These are phyloP conservation scores for Zea luxurians DNA, from an alignment of 176 grass and related monocot genomes.

Conservation along the genomic window DNA sequence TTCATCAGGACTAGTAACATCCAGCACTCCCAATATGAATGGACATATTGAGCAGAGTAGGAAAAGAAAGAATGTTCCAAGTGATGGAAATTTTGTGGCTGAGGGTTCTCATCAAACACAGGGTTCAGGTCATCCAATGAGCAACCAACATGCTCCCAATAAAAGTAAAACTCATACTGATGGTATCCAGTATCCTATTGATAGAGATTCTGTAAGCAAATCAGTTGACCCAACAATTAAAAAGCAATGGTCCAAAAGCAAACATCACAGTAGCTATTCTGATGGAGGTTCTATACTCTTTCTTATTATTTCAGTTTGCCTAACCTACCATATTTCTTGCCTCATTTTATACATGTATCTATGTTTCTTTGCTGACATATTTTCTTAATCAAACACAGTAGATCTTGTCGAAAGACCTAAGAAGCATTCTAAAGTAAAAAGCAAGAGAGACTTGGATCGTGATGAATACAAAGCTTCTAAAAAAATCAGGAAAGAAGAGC, in stretches of 20 bases:
- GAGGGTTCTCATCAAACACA: slow-evolving; percentile 49
- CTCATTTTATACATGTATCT: slow-evolving; percentile 35
- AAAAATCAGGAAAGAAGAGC: slow-evolving; percentile 76
- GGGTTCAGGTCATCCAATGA: slow-evolving; percentile 46
- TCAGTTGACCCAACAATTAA: slow-evolving; percentile 53
- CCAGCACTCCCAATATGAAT: slow-evolving; percentile 35
- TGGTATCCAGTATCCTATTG: slow-evolving; percentile 38
- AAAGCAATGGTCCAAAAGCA: slow-evolving; percentile 64
- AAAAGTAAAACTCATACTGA: slow-evolving; percentile 48
- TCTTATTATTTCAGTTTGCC: slow-evolving; percentile 28
- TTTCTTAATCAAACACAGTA: slow-evolving; percentile 52
- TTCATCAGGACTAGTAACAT: slow-evolving; percentile 40
- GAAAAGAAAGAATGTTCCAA: slow-evolving; percentile 49
- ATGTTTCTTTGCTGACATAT: slow-evolving; percentile 35
- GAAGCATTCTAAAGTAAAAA: slow-evolving; percentile 80
- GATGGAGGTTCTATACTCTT: slow-evolving; percentile 69
- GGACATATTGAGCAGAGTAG: slow-evolving; percentile 50
- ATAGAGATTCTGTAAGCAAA: slow-evolving; percentile 55
- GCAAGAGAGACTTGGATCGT: slow-evolving; percentile 65
- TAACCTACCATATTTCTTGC: slow-evolving; percentile 6
- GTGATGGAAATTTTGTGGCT: slow-evolving; percentile 27
- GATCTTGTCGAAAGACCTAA: slow-evolving; percentile 53
- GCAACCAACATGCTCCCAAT: slow-evolving; percentile 46
- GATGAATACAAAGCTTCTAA: slow-evolving; percentile 71
- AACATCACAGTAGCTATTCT: slow-evolving; percentile 60